Evolutionary conservation across 768 basidiomycete species (phyloP), one percentile per base, ranked within the genome.

Genomic region (Pleurotus sapidus): DNA sequence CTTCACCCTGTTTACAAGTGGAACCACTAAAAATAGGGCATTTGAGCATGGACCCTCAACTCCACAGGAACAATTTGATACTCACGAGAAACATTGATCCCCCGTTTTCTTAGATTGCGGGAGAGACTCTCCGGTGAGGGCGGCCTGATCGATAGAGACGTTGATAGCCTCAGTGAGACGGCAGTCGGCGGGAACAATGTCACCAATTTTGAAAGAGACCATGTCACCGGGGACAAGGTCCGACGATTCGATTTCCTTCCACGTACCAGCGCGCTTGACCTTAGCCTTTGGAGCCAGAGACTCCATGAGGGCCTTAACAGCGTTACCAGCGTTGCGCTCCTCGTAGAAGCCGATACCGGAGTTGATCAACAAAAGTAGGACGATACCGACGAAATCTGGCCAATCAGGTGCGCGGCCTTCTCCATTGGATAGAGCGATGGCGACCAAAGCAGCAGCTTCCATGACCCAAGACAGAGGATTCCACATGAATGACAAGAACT

Each of bases 401-500:
- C 96, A 98, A 68, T 98, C 95, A 17, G 96, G 96, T 25, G 95
- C 84, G 55, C 80, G 77, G 56, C 79, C 76, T 65, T 87, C 86
- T 73, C 96, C 96, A 73, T 98, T 98, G 56, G 96, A 97, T 27
- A 98, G 84, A 42, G 84, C 94, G 71, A 98, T 98, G 48, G 96
- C 95, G 63, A 95, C 93, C 27, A 94, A 80, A 6, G 93, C 91
- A 39, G 95, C 95, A 60, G 89, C 94, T 74, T 98, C 96, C 96
- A 98, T 98, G 74, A 98, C 96, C 96, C 96, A 98, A 34, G 96
- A 98, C 11, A 98, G 80, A 45, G 96, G 96, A 77, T 98, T 98
- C 96, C 96, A 98, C 96, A 98, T 98, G 84, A 98, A 98, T 70
- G 87, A 87, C 64, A 94, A 76, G 74, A 95, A 94, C 91, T 92